Evolutionary conservation across 305 asterid genomes (phyloP).

Genomic region (Solanum chacoense): DNA sequence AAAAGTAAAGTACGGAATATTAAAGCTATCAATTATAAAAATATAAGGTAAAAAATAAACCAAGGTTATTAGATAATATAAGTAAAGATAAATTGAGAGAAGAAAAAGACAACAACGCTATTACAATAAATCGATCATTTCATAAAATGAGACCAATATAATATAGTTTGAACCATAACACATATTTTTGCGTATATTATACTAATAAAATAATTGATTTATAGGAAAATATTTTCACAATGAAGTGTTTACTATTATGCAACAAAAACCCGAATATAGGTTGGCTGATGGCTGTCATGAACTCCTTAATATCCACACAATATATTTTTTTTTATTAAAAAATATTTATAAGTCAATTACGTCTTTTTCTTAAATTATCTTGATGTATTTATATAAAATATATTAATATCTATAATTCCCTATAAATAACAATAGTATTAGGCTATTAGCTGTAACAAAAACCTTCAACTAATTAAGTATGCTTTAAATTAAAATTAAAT

Average conservation of each 20-base stretch:
- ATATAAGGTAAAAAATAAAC: no score
- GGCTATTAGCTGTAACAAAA: not conserved
- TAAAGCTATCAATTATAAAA: no score
- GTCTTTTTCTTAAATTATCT: not conserved
- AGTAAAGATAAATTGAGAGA: not conserved
- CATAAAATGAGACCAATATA: not conserved
- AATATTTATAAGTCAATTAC: not conserved
- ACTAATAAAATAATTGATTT: not conserved
- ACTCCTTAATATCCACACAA: not conserved
- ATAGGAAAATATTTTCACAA: not conserved
- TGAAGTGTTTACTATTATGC: not conserved
- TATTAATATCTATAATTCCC: not conserved
- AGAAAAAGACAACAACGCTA: rapidly evolving
- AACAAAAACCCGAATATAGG: not conserved
- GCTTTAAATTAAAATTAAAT: not conserved
- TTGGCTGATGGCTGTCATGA: not conserved
- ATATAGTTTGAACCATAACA: not conserved
- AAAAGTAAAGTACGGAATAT: no score
- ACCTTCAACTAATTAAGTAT: not conserved
- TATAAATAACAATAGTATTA: not conserved
- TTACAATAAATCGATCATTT: not conserved
- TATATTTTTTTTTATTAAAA: not conserved
- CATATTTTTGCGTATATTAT: not conserved
- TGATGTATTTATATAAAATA: not conserved
- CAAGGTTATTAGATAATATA: no score